Evolutionary conservation across 768 basidiomycete genomes (phyloP), one percentile per base, ranked within the genome.

Genomic region (Cubamyces sp.): DNA sequence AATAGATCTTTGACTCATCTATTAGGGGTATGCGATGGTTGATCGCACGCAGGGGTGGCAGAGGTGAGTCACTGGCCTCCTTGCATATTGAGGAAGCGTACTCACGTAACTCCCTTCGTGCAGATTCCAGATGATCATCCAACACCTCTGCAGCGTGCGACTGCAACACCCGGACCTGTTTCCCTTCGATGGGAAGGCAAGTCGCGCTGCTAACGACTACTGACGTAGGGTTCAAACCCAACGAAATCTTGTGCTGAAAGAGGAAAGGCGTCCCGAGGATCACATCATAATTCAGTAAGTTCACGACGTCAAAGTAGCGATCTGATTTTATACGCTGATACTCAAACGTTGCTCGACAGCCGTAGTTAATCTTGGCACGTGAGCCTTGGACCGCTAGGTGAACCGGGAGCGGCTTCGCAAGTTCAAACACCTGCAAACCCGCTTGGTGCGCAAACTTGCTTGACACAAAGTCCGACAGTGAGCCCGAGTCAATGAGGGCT

Each of bases 21-120:
- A 72, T 73, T 1, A 78, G 34, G 0, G 74, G 74, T 5, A 79
- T 79, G 1, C 43, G 46, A 64, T 79, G 75, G 54, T 78, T 79
- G 23, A 79, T 75, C 0, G 48, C 73, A 0, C 76, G 25, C 4
- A 74, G 45, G 2, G 72, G 72, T 0, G 72, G 73, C n/a, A 74
- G 48, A 0, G 64, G 62, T 18, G 72, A 60, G 30, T 66, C 59
- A 9, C 56, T 64, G 0, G 68, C 23, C 3, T 47, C 46, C 46
- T 47, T 4, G 12, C 46, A 47, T 4, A 47, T 19, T 12, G n/a
- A 7, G 1, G 25, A 14, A 2, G 70, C 69, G 25, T 72, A 60
- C 9, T 62, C 45, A n/a, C 46, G 46, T 1, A 47, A 12, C 11
- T 25, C 54, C 3, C 5, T 5, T 5, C 46, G 46, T 7, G 12